Evolutionary conservation across 2,329 filamentous ascomycete genomes (phyloP).

Genomic region (Fusarium hostae): DNA sequence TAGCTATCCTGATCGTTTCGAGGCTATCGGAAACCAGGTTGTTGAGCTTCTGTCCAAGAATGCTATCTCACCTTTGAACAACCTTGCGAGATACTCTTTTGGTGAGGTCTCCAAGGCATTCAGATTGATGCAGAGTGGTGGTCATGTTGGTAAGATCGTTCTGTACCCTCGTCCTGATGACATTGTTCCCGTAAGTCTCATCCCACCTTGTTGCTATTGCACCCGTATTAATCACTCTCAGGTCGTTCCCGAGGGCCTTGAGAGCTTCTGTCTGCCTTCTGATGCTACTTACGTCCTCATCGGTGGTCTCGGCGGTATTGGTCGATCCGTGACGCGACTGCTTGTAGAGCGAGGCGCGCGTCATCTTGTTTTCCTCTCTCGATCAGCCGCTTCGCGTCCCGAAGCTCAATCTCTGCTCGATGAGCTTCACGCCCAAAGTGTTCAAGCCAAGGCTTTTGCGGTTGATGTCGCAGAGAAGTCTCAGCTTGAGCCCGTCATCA

Average conservation of each 20-base stretch:
- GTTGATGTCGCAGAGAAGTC: conserved; percentile 18
- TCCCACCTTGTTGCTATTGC: no score
- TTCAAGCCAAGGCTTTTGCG: background rate
- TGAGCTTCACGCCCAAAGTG: background rate
- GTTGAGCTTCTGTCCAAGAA: conserved; percentile 1
- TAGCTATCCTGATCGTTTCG: background rate
- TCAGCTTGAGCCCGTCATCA: conserved; percentile 19
- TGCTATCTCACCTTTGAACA: conserved; percentile 12
- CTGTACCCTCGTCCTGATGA: background rate
- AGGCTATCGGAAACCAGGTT: background rate
- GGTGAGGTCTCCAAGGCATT: conserved; percentile 29
- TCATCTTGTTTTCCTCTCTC: conserved; percentile 47
- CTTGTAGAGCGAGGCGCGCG: conserved; percentile 36
- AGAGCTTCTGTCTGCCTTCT: background rate
- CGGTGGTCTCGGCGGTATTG: conserved; percentile 43
- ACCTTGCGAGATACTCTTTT: conserved; percentile 7
- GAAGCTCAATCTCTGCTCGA: background rate
- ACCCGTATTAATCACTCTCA: background rate
- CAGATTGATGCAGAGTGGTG: conserved; percentile 32
- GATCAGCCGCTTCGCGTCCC: conserved; percentile 26
- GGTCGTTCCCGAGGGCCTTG: background rate
- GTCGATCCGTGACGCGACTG: conserved; percentile 36
- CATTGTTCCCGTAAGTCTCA: background rate
- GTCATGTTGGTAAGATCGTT: conserved; percentile 30
- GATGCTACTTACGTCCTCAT: conserved; percentile 38